Conservation (phyloP, 129 eudicot genomes). For the Silybum marianum region DNA sequence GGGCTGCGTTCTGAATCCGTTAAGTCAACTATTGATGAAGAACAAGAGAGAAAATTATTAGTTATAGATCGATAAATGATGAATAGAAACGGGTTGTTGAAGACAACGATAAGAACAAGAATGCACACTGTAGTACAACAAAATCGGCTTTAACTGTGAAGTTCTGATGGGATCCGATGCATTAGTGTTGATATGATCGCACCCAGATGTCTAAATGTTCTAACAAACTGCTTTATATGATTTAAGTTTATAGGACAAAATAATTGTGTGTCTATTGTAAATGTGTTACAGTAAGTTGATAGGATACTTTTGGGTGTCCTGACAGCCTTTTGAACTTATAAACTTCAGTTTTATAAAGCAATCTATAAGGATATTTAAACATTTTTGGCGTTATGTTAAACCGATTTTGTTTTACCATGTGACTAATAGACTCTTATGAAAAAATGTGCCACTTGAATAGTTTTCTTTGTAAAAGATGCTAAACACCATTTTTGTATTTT, state of each 20-base stretch:
- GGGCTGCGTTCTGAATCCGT: background rate
- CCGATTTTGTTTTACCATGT: background rate
- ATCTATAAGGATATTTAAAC: background rate
- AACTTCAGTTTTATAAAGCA: background rate
- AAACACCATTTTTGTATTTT: conserved; percentile 8
- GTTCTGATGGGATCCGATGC: too few species aligned
- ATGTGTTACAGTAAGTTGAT: background rate
- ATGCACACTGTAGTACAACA: background rate
- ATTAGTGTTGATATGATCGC: too few species aligned
- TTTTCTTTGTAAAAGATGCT: conserved; percentile 6
- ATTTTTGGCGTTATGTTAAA: too few species aligned
- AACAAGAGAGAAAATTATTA: conserved; percentile 24
- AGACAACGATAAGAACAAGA: conserved; percentile 37
- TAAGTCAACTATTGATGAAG: conserved; percentile 8
- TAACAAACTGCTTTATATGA: background rate
- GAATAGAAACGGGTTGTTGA: conserved; percentile 23
- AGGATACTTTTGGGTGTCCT: background rate
- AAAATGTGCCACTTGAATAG: conserved; percentile 15
- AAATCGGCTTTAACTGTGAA: too few species aligned
- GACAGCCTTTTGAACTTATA: background rate
- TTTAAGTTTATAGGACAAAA: background rate
- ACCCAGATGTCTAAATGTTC: background rate
- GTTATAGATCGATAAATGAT: conserved; percentile 23
- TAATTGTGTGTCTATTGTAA: background rate
- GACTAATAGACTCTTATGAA: conserved; percentile 2